phyloP scores from a whole-genome alignment of 2,329 filamentous ascomycete genomes.

The Drechslera avenae region DNA sequence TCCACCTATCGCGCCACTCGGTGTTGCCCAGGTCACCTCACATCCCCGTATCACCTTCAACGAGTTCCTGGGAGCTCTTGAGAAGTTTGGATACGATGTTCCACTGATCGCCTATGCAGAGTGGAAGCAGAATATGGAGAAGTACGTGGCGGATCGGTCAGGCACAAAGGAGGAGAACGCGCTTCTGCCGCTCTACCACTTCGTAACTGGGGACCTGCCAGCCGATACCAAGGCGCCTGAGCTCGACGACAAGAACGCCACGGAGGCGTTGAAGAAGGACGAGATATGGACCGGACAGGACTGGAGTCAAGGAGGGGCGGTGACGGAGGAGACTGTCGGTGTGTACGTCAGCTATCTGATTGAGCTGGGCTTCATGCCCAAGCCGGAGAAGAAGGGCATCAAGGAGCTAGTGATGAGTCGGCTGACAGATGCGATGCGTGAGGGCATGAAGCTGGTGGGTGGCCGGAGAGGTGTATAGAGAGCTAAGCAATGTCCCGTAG shows the following conservation, averaged over 20 bases:
- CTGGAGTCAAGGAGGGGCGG: conserved; percentile 60
- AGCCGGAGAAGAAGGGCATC: conserved; percentile 34
- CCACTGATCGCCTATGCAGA: conserved; percentile 69
- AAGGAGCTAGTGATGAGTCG: conserved; percentile 35
- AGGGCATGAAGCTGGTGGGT: conserved; percentile 42
- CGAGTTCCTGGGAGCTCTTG: conserved; percentile 72
- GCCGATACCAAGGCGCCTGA: conserved; percentile 72
- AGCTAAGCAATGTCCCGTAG: background rate
- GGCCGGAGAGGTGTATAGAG: conserved; percentile 40
- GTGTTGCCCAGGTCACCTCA: conserved; percentile 77
- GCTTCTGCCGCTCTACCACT: conserved; percentile 72
- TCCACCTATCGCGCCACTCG: conserved; percentile 59
- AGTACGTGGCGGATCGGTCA: conserved; percentile 64
- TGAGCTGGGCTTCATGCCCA: conserved; percentile 65
- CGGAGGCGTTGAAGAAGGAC: conserved; percentile 67
- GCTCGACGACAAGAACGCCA: conserved; percentile 74
- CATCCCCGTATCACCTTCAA: conserved; percentile 80
- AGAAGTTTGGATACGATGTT: conserved; percentile 73
- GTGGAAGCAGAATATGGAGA: conserved; percentile 71
- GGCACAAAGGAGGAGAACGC: conserved; percentile 71
- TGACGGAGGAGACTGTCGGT: conserved; percentile 64
- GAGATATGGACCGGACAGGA: conserved; percentile 63
- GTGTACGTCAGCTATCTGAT: conserved; percentile 68
- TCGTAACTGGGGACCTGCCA: conserved; percentile 72
- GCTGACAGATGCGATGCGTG: conserved; percentile 41